Percentiles rank a stretch among this genome's conserved stretches.
These are phyloP conservation scores for Malassezia psittaci DNA, from an alignment of 1,284 basidiomycete genomes.

Conservation along the genomic window DNA sequence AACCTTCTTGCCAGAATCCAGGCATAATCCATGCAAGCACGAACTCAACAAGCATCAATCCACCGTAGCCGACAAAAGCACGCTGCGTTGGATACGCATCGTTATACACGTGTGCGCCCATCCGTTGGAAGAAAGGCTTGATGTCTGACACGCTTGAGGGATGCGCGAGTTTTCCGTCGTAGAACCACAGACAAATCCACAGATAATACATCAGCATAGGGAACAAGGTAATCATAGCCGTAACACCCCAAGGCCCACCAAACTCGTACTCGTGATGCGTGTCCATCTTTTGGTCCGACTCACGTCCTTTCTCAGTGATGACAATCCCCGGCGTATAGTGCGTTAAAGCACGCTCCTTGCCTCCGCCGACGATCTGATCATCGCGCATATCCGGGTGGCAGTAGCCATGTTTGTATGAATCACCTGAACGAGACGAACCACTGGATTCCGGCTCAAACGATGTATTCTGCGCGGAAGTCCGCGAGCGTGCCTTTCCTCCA, in stretches of 20 bases:
- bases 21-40: slow-evolving; percentile 81
- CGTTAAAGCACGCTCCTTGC: slow-evolving; percentile 33
- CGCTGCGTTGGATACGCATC: slow-evolving; percentile 81
- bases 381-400: slow-evolving; percentile 38
- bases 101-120: slow-evolving; percentile 76
- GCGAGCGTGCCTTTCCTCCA: neutral
- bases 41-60: slow-evolving; percentile 80
- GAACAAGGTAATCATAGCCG: slow-evolving; percentile 88
- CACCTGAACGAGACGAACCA: too few relatives aligned
- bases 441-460: too few relatives aligned
- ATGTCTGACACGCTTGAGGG: slow-evolving; percentile 66
- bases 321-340: slow-evolving; percentile 42
- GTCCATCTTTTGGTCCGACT: slow-evolving; percentile 44
- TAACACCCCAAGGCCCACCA: slow-evolving; percentile 81
- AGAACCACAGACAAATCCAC: slow-evolving; percentile 94
- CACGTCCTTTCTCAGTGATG: slow-evolving; percentile 41
- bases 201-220: slow-evolving; percentile 92
- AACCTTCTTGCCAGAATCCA: slow-evolving; percentile 74
- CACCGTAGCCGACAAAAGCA: slow-evolving; percentile 62
- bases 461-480: too few relatives aligned
- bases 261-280: slow-evolving; percentile 59
- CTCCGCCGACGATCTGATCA: slow-evolving; percentile 42
- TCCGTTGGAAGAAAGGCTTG: slow-evolving; percentile 65
- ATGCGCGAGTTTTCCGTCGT: slow-evolving; percentile 73
- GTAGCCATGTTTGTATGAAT: slow-evolving; percentile 28